Evolutionary conservation across 2,329 filamentous ascomycete species (phyloP), one percentile per base, ranked within the genome.

Genomic region (Aspergillus hortae): DNA sequence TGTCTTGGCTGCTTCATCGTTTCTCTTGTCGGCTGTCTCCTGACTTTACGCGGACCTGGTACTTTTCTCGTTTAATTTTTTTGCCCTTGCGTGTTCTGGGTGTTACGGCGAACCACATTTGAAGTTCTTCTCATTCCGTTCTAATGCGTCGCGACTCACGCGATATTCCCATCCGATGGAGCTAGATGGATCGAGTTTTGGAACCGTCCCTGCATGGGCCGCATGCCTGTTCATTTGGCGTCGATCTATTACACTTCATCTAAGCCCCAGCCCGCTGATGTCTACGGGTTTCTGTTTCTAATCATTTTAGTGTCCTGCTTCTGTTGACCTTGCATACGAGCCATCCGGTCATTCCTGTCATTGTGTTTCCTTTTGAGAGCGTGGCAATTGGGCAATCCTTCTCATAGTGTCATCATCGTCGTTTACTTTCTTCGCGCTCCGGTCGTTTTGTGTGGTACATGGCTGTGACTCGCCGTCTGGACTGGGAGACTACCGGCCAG

Each of bases 171-270:
- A 49, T 42, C 48, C 38, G 52, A 48, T 41, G 50, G 48, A 52
- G 47, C 49, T 27, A 46, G 35, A 36, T 56, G 50, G 49, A 52
- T 56, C 44, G 46, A 51, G 38, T 51, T 30, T 54, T 56, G 53
- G 55, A 52, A 46, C 38, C 44, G 36, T n/a, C 40, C 52, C 43
- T 38, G 53, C 36, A 35, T 46, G 44, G 48, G 35, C 17, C 38
- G 27, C 33, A 19, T 46, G 45, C 41, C 43, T 41, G 51, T 48
- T 56, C 52, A 52, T 54, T 52, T 53, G 54, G 54, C 53, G 51
- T 61, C 56, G 58, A 58, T 59, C 57, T 61, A 58, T 53, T 56
- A 51, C 41, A 42, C 54, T 42, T 53, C 49, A 42, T 46, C 46
- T 53, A 52, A 38, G 40, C 38, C 41, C 46, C 32, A 44, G 45